Percentiles rank a stretch among this genome's conserved stretches.
Evolutionary conservation across 371 early-diverging fungal species (phyloP).

Genomic region (Entomophthora muscae): DNA sequence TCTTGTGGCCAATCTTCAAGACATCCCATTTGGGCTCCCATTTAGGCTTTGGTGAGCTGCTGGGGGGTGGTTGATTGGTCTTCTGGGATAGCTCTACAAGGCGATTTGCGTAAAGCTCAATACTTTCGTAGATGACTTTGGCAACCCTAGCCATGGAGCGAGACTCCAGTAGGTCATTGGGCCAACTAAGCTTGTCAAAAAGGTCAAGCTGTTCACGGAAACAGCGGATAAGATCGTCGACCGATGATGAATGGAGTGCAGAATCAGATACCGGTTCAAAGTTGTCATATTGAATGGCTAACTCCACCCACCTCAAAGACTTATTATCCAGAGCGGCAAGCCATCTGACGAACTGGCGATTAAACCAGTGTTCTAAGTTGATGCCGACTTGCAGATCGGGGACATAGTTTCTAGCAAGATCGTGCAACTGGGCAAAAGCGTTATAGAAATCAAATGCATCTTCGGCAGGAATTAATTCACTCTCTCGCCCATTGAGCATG

Average conservation of each 20-base stretch:
- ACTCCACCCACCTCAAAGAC: conserved; percentile 1
- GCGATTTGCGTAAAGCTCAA: not conserved
- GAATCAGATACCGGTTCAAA: conserved; percentile 34
- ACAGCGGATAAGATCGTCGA: conserved; percentile 54
- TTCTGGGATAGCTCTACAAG: not conserved
- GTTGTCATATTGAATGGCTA: conserved; percentile 15
- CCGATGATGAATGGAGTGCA: conserved; percentile 58
- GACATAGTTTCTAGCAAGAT: not conserved
- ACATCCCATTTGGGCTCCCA: not conserved
- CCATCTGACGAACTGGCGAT: conserved; percentile 8
- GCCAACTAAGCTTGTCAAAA: conserved; percentile 55
- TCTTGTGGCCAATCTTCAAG: not conserved
- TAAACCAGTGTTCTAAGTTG: conserved; percentile 6
- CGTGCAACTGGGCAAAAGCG: not conserved
- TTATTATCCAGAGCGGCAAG: conserved; percentile 5
- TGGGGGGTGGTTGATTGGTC: not conserved
- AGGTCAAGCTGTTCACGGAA: conserved; percentile 56
- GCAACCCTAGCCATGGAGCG: conserved; percentile 48
- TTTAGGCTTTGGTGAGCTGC: not conserved
- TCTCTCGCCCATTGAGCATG: conserved; percentile 5
- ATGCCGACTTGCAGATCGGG: conserved; percentile 1
- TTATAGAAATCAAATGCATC: conserved; percentile 7
- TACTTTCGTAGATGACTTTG: conserved; percentile 22
- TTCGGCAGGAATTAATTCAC: conserved; percentile 7
- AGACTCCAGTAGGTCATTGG: conserved; percentile 43